Evolutionary conservation across 495 filamentous ascomycete genomes (phyloP).

Genomic region (Aspergillus wentii): DNA sequence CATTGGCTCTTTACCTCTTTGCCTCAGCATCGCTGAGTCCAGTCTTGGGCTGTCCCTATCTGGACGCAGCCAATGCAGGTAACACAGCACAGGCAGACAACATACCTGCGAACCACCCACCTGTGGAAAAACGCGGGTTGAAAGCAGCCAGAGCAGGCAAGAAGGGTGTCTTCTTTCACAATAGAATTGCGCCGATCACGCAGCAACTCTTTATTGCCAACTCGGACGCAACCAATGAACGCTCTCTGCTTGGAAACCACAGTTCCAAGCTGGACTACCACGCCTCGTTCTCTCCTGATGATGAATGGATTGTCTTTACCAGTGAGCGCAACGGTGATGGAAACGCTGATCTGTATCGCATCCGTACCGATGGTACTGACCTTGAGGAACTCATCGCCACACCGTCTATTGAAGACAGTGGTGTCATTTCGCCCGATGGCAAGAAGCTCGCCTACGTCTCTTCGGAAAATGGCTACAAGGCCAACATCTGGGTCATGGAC

Average conservation of each 20-base stretch:
- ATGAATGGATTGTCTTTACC: slow-evolving; percentile 14
- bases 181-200: slow-evolving; percentile 22
- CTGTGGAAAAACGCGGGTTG: too few species aligned
- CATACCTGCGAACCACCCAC: too few species aligned
- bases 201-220: slow-evolving; percentile 22
- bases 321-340: slow-evolving; percentile 13
- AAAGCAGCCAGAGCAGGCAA: too few species aligned
- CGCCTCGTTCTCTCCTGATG: slow-evolving; percentile 18
- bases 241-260: slow-evolving; percentile 16
- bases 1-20: too few species aligned
- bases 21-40: too few species aligned
- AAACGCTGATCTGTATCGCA: slow-evolving; percentile 14
- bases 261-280: slow-evolving; percentile 25
- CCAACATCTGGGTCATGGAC: slow-evolving; percentile 14
- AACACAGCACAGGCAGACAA: too few species aligned
- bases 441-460: slow-evolving; percentile 9
- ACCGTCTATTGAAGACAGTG: slow-evolving; percentile 10
- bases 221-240: slow-evolving; percentile 20
- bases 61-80: too few species aligned
- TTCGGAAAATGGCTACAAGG: slow-evolving; percentile 6
- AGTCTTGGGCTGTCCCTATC: too few species aligned
- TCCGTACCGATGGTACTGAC: slow-evolving; percentile 9
- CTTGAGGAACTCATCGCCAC: slow-evolving; percentile 9
- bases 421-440: slow-evolving; percentile 6
- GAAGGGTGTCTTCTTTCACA: slow-evolving; percentile 20